A percentile compares a stretch with the other conserved stretches of the same genome.
Evolutionary conservation across 768 basidiomycete genomes (phyloP).

Genomic region (Boletus pseudo-olivaceus): DNA sequence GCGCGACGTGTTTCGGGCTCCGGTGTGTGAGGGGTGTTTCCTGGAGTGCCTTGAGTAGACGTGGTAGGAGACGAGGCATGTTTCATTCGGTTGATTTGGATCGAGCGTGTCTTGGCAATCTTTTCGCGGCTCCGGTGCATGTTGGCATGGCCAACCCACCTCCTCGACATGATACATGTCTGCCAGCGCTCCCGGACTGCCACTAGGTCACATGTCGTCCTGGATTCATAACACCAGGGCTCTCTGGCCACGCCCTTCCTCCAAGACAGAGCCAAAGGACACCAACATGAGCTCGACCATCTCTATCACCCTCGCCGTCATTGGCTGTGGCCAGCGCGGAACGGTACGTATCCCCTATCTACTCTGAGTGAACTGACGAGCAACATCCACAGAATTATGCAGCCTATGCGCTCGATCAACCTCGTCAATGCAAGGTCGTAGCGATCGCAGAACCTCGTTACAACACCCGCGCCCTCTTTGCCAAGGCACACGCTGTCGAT

Average conservation of each 20-base stretch:
- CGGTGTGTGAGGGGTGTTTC: constrained; percentile 20
- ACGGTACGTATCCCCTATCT: constrained; percentile 43
- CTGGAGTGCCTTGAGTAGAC: constrained; percentile 47
- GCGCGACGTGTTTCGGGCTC: constrained; percentile 11
- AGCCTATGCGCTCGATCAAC: constrained; percentile 54
- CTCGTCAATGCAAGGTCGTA: constrained; percentile 69
- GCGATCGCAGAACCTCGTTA: constrained; percentile 83
- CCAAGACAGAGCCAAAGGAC: constrained; percentile 21
- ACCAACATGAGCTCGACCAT: constrained; percentile 14
- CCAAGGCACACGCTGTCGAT: constrained; percentile 56
- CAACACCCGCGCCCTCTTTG: constrained; percentile 58
- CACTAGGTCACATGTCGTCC: constrained; percentile 20
- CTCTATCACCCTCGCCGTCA: constrained; percentile 67
- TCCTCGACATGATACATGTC: too few relatives aligned
- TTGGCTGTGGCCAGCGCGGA: constrained; percentile 86
- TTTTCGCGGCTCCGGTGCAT: neutral
- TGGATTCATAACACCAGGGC: constrained; percentile 30
- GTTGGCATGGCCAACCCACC: too few relatives aligned
- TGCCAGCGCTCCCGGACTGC: neutral
- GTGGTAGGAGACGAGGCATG: constrained; percentile 73
- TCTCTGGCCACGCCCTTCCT: constrained; percentile 32
- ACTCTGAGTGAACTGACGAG: neutral
- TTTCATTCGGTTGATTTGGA: neutral
- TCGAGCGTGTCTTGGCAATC: neutral
- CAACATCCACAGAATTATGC: constrained; percentile 51